Conservation (phyloP, 805 yeast species). For the Candida pseudofarinosa region DNA sequence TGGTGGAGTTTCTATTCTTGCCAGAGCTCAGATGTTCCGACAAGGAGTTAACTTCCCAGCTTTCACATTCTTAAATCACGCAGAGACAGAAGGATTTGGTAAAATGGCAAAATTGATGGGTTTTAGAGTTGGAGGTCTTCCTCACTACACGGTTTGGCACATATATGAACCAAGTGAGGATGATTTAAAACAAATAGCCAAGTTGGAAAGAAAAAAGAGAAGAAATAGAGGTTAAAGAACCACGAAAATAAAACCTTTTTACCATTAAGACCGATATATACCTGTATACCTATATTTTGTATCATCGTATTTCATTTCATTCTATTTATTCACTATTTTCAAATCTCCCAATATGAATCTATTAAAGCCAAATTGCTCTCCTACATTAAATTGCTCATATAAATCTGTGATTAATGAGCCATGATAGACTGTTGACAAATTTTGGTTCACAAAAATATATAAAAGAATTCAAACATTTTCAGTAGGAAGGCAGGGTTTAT, state of each 20-base stretch:
- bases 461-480: constrained; percentile 22
- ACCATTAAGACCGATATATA: no score
- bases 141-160: constrained; percentile 89
- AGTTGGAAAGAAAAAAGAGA: constrained; percentile 63
- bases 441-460: constrained; percentile 3
- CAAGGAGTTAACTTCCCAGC: constrained; percentile 84
- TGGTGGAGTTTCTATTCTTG: constrained; percentile 81
- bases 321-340: no score
- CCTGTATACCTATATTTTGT: no score
- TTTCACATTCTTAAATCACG: constrained; percentile 77
- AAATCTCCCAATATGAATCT: no score
- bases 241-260: background rate
- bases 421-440: no score
- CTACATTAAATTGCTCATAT: no score
- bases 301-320: no score
- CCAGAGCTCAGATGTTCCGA: constrained; percentile 69
- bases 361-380: no score
- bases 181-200: constrained; percentile 67
- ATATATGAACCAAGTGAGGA: constrained; percentile 87
- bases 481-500: constrained; percentile 51
- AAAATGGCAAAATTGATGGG: constrained; percentile 79
- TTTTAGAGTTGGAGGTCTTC: constrained; percentile 78
- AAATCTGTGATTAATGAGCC: no score
- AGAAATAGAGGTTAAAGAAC: constrained; percentile 20
- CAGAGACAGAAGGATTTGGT: constrained; percentile 86